These are phyloP conservation scores for Arctium lappa DNA, from an alignment of 129 eudicot genomes.

Conservation along the genomic window DNA sequence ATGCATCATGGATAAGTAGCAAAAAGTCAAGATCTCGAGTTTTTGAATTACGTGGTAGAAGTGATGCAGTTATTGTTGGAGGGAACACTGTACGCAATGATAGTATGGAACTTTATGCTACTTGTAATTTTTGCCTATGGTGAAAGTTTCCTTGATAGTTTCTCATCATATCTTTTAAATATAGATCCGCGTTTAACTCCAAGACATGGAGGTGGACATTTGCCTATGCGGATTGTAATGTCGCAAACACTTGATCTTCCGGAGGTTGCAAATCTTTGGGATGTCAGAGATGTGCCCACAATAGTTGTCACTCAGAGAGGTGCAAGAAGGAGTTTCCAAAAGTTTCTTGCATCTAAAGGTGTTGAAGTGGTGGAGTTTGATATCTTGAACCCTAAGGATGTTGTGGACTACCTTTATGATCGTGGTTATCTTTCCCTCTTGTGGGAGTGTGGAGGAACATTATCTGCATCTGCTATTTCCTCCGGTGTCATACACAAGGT, in stretches of 20 bases:
- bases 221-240: conserved; percentile 84
- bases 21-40: conserved; percentile 78
- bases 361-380: conserved; percentile 97
- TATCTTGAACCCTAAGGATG: conserved; percentile 71
- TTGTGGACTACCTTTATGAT: conserved; percentile 79
- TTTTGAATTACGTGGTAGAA: conserved; percentile 90
- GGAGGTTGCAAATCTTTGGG: conserved; percentile 88
- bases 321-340: conserved; percentile 87
- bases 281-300: conserved; percentile 79
- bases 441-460: conserved; percentile 98
- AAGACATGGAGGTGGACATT: conserved; percentile 90
- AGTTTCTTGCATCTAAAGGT: conserved; percentile 89
- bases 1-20: conserved; percentile 97
- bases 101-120: conserved; percentile 58
- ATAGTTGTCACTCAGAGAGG: conserved; percentile 93
- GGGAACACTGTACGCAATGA: conserved; percentile 99
- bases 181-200: conserved; percentile 93
- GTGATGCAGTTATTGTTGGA: conserved; percentile 96
- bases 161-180: conserved; percentile 12
- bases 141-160: conserved; percentile 9
- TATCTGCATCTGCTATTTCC: conserved; percentile 88
- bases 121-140: conserved; percentile 18
- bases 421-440: conserved; percentile 93
- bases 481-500: conserved; percentile 98
- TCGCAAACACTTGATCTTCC: conserved; percentile 95